These are phyloP conservation scores for Alnus glutinosa DNA, from an alignment of 306 rosid species.

Conservation along the genomic window DNA sequence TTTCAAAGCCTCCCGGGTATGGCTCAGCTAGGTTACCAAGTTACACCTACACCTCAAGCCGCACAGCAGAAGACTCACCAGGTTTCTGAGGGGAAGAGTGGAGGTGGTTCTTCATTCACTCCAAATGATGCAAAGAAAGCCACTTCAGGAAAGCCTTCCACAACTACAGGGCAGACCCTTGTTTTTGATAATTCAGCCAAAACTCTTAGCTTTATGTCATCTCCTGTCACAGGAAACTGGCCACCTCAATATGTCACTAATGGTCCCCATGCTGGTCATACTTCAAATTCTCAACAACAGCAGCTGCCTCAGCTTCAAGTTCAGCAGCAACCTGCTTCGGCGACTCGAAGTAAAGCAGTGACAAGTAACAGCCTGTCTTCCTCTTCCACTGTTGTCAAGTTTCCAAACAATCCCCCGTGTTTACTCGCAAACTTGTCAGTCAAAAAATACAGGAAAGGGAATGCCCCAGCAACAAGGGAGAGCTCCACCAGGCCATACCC, in stretches of 20 bases:
- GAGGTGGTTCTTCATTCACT: constrained; percentile 42
- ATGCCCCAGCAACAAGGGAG: constrained; percentile 51
- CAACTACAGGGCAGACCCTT: constrained; percentile 52
- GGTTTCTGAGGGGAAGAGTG: constrained; percentile 43
- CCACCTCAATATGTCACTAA: constrained; percentile 38
- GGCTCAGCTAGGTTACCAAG: constrained; percentile 48
- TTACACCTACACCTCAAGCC: constrained; percentile 41
- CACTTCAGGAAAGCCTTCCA: constrained; percentile 43
- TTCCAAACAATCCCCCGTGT: constrained; percentile 40
- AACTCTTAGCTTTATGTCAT: constrained; percentile 55
- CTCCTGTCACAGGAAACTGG: constrained; percentile 49
- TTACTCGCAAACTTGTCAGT: constrained; percentile 46
- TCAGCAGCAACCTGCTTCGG: constrained; percentile 45
- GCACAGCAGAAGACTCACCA: constrained; percentile 48
- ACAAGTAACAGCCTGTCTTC: constrained; percentile 23
- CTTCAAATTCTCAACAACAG: constrained; percentile 53
- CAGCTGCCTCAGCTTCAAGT: constrained; percentile 44
- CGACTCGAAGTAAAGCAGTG: constrained; percentile 30
- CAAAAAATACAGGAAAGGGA: constrained; percentile 38
- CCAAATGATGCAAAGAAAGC: constrained; percentile 50
- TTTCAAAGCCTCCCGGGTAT: constrained; percentile 57
- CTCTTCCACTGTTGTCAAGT: constrained; percentile 31
- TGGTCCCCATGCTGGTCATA: constrained; percentile 40
- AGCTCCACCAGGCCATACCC: constrained; percentile 52
- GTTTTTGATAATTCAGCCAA: constrained; percentile 66